These are phyloP conservation scores for Chrysosporium queenslandicum DNA, from an alignment of 2,329 filamentous ascomycete genomes.

Conservation along the genomic window DNA sequence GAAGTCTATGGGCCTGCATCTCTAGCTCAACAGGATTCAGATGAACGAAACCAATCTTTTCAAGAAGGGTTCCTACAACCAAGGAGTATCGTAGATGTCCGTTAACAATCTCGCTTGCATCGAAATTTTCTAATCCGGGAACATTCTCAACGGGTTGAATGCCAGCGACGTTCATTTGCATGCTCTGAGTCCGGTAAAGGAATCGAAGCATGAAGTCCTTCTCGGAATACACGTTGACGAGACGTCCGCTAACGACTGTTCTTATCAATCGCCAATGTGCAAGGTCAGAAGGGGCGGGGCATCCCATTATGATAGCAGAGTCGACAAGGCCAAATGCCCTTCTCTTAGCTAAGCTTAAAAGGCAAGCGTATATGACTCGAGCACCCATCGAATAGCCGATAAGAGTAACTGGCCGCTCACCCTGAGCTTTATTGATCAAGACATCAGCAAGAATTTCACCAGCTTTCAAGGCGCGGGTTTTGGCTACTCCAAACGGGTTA, in stretches of 20 bases:
- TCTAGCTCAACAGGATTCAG: constrained; percentile 42
- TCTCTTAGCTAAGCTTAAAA: constrained; percentile 64
- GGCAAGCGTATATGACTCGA: constrained; percentile 70
- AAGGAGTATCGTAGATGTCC: constrained; percentile 63
- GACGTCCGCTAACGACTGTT: constrained; percentile 65
- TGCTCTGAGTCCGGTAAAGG: constrained; percentile 71
- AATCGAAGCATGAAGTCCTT: constrained; percentile 84
- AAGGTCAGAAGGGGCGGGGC: constrained; percentile 62
- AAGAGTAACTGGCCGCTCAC: constrained; percentile 68
- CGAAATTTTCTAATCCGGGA: constrained; percentile 51
- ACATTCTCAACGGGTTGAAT: constrained; percentile 58
- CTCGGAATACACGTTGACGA: constrained; percentile 80
- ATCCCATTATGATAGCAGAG: constrained; percentile 70
- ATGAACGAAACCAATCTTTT: constrained; percentile 59
- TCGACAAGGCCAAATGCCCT: constrained; percentile 77
- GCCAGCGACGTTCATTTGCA: constrained; percentile 75
- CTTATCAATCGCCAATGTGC: constrained; percentile 68
- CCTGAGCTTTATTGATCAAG: constrained; percentile 69
- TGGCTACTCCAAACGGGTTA: constrained; percentile 71
- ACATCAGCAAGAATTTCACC: constrained; percentile 72
- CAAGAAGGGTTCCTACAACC: constrained; percentile 56
- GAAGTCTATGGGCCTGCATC: constrained; percentile 35
- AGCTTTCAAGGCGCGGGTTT: constrained; percentile 67
- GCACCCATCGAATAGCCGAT: constrained; percentile 76
- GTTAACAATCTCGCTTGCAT: constrained; percentile 55